phyloP scores from a whole-genome alignment of 139 green algal species.

The Haematococcus lacustris region DNA sequence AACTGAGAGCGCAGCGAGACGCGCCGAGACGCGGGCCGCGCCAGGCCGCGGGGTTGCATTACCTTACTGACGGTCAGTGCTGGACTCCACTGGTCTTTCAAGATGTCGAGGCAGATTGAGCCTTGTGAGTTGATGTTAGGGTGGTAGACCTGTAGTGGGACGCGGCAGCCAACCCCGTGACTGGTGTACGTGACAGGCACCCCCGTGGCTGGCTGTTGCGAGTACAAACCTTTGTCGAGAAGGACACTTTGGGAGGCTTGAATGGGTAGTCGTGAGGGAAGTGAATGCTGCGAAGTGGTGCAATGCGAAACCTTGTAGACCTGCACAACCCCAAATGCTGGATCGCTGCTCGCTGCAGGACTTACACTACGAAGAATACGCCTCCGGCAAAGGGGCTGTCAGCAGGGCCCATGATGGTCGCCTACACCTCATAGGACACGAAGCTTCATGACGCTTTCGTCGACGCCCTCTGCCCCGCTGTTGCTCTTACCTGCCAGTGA shows the following conservation, averaged over 20 bases:
- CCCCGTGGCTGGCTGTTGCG: too few species aligned
- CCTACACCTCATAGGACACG: neutral
- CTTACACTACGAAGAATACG: conserved; percentile 84
- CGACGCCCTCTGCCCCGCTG: too few species aligned
- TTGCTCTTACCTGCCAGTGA: too few species aligned
- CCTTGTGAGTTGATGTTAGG: conserved; percentile 97
- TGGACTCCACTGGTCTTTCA: conserved; percentile 98
- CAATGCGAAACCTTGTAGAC: neutral
- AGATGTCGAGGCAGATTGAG: conserved; percentile 94
- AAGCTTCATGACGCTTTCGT: too few species aligned
- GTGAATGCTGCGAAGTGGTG: conserved; percentile 62
- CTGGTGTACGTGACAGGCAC: too few species aligned
- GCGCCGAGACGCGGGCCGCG: too few species aligned
- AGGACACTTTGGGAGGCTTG: conserved; percentile 94
- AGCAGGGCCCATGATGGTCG: conserved; percentile 41
- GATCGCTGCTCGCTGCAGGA: neutral
- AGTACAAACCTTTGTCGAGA: conserved; percentile 73
- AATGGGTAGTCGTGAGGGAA: conserved; percentile 79
- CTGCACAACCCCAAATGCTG: neutral
- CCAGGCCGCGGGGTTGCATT: too few species aligned
- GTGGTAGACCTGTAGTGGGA: conserved; percentile 88
- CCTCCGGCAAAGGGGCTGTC: conserved; percentile 90
- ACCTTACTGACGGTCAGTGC: conserved; percentile 95
- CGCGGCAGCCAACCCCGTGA: too few species aligned
- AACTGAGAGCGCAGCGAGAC: too few species aligned